A percentile compares a stretch with the other conserved stretches of the same genome.
Evolutionary conservation across 768 basidiomycete species (phyloP).

Genomic region (Gymnopilus junonius): DNA sequence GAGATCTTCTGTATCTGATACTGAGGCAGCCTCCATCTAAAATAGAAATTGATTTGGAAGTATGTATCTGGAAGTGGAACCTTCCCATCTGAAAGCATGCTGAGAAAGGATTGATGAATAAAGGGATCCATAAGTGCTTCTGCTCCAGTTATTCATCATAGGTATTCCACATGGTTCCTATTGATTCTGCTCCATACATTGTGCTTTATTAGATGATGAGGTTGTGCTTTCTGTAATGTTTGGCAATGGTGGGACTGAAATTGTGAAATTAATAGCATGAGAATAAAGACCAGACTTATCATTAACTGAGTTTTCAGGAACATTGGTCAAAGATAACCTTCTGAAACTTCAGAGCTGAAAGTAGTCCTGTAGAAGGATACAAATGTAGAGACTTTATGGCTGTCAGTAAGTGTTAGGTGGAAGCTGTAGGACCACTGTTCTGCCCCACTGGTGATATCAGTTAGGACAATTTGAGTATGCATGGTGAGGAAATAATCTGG

Average conservation of each 20-base stretch:
- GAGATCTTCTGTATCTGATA: too few species aligned
- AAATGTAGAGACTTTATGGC: neutral
- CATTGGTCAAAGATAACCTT: too few species aligned
- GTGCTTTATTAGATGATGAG: neutral
- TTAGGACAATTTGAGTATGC: too few species aligned
- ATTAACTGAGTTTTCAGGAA: too few species aligned
- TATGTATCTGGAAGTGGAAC: neutral
- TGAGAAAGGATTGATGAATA: neutral
- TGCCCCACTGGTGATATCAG: too few species aligned
- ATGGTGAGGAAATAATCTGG: too few species aligned
- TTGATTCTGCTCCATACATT: neutral
- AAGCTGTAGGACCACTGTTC: neutral
- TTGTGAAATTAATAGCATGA: neutral
- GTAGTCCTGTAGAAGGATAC: neutral
- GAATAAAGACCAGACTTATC: neutral
- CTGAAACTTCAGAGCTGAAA: neutral
- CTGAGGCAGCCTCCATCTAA: too few species aligned
- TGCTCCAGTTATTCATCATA: neutral
- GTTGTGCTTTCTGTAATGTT: neutral
- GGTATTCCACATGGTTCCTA: neutral
- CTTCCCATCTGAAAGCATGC: neutral
- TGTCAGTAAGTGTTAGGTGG: neutral
- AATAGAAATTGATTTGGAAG: too few species aligned
- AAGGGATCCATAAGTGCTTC: neutral
- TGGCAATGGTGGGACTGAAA: neutral